Evolutionary conservation across 1,284 basidiomycete genomes (phyloP), one percentile per base, ranked within the genome.

Genomic region (Heterobasidion annosum): DNA sequence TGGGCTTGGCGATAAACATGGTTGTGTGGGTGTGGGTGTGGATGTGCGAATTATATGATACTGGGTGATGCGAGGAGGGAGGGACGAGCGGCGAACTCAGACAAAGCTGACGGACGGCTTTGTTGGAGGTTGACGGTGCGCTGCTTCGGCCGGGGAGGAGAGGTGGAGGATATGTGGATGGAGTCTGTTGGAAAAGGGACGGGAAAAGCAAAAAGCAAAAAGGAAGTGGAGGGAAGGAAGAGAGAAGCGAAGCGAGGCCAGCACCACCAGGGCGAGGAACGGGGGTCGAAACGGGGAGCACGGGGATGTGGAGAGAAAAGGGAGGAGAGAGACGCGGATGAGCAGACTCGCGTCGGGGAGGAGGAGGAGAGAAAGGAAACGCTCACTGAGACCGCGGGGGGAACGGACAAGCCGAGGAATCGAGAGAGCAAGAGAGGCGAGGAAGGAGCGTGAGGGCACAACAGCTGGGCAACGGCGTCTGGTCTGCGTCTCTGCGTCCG

Each of bases 1-100:
- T 67, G 64, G 65, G 64, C 59, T 67, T 73, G 62, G 67, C 64
- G 58, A 68, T 62, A 64, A 77, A 72, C 78, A 81, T 81, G n/a
- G n/a, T n/a, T n/a, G n/a, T n/a, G n/a, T n/a, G n/a, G n/a, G n/a
- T n/a, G n/a, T n/a, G n/a, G n/a, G n/a, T n/a, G n/a, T n/a, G n/a
- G n/a, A n/a, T n/a, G n/a, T n/a, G 44, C 49, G 35, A 15, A 42
- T 44, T 33, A 32, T 25, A 37, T 7, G 25, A 18, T 12, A 32
- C 3, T 40, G 6, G 10, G 12, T 3, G 37, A n/a, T 40, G 12
- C 5, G 6, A 8, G 37, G 37, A n/a, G 37, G 6, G 37, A 40
- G 37, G 25, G 25, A 25, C 25, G 25, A 25, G 25, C 25, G 25
- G 25, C 25, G 25, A 25, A 25, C 25, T 25, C 25, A 25, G 25